Percentiles rank a stretch among this genome's conserved stretches.
Evolutionary conservation across 129 eudicot genomes (phyloP).

Genomic region (Scalesia atractyloides): DNA sequence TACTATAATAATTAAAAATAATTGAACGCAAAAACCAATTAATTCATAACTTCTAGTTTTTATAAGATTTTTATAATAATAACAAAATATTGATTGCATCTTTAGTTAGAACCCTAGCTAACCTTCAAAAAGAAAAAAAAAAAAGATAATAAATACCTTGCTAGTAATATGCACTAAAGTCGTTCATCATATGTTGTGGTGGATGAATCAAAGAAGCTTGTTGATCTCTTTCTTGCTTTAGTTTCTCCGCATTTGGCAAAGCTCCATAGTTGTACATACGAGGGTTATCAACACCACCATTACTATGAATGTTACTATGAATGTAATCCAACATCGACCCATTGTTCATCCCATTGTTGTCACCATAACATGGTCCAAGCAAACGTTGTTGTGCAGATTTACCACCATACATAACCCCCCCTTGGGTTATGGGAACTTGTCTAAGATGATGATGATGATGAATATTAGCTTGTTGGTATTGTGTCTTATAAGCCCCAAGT

Average conservation of each 20-base stretch:
- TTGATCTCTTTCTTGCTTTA: slow-evolving; percentile 48
- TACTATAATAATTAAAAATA: too few species aligned
- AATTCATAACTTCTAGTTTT: too few species aligned
- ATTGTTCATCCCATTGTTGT: slow-evolving; percentile 27
- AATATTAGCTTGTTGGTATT: slow-evolving; percentile 38
- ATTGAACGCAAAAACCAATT: too few species aligned
- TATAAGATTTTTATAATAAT: too few species aligned
- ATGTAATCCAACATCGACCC: slow-evolving; percentile 32
- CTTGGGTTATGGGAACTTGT: slow-evolving; percentile 33
- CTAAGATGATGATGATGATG: slow-evolving; percentile 36
- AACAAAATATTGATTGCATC: too few species aligned
- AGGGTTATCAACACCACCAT: slow-evolving; percentile 35
- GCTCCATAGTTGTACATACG: slow-evolving; percentile 43
- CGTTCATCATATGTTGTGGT: slow-evolving; percentile 55
- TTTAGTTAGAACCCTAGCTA: not conserved
- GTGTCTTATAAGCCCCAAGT: slow-evolving; percentile 51
- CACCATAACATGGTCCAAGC: slow-evolving; percentile 47
- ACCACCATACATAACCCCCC: slow-evolving; percentile 31
- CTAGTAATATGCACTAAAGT: slow-evolving; percentile 46
- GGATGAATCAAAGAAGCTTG: slow-evolving; percentile 51
- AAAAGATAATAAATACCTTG: slow-evolving; percentile 19
- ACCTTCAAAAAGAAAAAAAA: not conserved
- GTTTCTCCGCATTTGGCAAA: slow-evolving; percentile 45
- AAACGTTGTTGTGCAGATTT: slow-evolving; percentile 36
- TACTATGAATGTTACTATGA: slow-evolving; percentile 34